Percentiles rank a stretch among this genome's conserved stretches.
phyloP scores from a whole-genome alignment of 148 eudicot species.

The Silene latifolia region DNA sequence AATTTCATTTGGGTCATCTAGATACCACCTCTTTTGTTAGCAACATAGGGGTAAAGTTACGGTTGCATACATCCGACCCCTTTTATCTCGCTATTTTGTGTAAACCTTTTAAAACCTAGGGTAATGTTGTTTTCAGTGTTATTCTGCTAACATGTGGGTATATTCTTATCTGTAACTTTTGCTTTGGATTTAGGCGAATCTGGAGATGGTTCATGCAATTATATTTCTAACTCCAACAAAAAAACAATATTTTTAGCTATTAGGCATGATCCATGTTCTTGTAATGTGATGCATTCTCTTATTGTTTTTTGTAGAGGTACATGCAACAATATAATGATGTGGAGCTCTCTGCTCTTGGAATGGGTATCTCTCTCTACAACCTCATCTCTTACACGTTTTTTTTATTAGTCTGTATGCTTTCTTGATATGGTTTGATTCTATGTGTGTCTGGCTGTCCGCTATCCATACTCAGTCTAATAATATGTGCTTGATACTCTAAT shows the following conservation, averaged over 20 bases:
- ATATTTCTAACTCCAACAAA: not conserved
- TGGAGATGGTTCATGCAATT: not conserved
- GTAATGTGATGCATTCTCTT: not conserved
- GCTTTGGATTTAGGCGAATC: not conserved
- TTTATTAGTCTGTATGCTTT: not conserved
- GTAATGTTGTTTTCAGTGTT: too few relatives aligned
- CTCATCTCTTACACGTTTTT: not conserved
- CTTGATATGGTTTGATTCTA: not conserved
- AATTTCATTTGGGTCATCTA: too few relatives aligned
- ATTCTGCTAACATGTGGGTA: not conserved
- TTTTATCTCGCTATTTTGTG: too few relatives aligned
- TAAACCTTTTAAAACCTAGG: too few relatives aligned
- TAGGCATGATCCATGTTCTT: not conserved
- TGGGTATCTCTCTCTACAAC: not conserved
- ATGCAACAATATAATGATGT: not conserved
- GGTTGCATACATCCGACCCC: too few relatives aligned
- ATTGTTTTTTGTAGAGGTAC: not conserved
- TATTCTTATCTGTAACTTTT: too few relatives aligned
- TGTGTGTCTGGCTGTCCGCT: too few relatives aligned
- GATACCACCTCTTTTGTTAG: too few relatives aligned
- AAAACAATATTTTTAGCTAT: too few relatives aligned
- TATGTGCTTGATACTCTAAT: too few relatives aligned
- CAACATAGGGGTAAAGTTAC: too few relatives aligned
- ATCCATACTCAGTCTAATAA: too few relatives aligned
- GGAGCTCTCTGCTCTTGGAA: not conserved